Percentiles rank a stretch among this genome's conserved stretches.
phyloP scores from a whole-genome alignment of 2,329 filamentous ascomycete species.

The Neonectria faginata region DNA sequence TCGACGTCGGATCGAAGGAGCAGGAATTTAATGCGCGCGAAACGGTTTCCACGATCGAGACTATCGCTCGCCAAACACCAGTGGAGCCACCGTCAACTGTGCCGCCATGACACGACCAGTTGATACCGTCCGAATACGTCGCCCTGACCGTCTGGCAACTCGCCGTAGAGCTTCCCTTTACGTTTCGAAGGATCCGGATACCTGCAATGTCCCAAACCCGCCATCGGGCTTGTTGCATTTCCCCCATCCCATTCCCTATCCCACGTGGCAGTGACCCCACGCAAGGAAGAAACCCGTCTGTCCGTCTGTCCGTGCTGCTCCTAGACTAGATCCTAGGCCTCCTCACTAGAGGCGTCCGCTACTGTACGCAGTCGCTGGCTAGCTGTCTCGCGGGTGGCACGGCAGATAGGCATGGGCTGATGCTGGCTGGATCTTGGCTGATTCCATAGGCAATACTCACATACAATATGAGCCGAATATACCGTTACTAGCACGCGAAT shows the following conservation, averaged over 20 bases:
- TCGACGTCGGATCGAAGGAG: neutral
- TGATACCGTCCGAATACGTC: neutral
- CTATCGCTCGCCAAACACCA: neutral
- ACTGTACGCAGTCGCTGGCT: neutral
- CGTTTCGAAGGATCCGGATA: neutral
- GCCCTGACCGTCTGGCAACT: neutral
- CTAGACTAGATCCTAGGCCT: no score
- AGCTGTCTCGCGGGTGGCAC: neutral
- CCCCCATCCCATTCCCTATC: no score
- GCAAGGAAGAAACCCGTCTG: no score
- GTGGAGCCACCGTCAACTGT: neutral
- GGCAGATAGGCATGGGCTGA: slow-evolving; percentile 6
- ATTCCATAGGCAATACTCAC: neutral
- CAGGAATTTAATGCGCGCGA: neutral
- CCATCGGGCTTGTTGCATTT: neutral
- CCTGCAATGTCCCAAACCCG: neutral
- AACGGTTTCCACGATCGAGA: neutral
- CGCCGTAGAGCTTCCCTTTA: neutral
- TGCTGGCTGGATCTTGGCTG: neutral
- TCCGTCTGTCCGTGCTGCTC: no score
- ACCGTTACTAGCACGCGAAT: neutral
- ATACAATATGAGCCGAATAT: neutral
- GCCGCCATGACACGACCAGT: no score
- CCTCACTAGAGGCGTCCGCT: no score
- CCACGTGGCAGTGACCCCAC: neutral